Base-by-base conservation (phyloP, 2,329 filamentous ascomycete genomes). In the Alternaria incomplexa region DNA sequence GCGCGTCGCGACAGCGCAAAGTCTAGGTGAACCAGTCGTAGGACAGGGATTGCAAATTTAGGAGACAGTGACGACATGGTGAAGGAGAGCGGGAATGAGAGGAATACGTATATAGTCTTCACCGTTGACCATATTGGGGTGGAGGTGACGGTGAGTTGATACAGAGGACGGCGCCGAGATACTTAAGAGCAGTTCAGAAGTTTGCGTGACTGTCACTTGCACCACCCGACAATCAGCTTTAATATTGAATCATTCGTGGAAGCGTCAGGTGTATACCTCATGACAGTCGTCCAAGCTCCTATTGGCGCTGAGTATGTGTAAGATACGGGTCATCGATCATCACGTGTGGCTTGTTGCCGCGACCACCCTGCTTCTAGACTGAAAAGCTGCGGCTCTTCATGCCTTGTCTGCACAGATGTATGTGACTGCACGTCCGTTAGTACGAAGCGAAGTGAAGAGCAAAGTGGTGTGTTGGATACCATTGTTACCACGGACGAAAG, bases 401-500 rank as follows among this genome's bases (percentile, higher is more conserved):
- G 71, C 72, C 46, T 73, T 72, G 64, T 77, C 74, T 12, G 74
- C 73, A 61, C 71, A 73, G 22, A 77, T 77, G 55, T 77, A 77
- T 61, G 74, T 75, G 48, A 77, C 74, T 77, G 28, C 32, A 32
- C 17, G 15, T 22, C 23, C 25, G 51, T 74, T 23, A 75, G 68
- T 26, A 62, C 10, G 6, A 12, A 50, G 30, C 15, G 12, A 13
- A 13, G 36, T 28, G 13, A 28, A 23, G 13, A 44, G 15, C 12
- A 17, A n/a, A 44, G 25, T n/a, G 6, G 48, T 12, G 25, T 23
- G 23, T 9, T 36, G 36, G 61, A 30, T 70, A 96, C 95, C 95
- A 77, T 98, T 98, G 83, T 98, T 98, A 72, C 95, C 95, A 80
- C 95, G 88, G 61, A 98, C 92, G 80, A 98, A 98, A 6, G 95